These are phyloP conservation scores for Tricholoma hemisulphureum DNA, from an alignment of 768 basidiomycete species.

Conservation along the genomic window DNA sequence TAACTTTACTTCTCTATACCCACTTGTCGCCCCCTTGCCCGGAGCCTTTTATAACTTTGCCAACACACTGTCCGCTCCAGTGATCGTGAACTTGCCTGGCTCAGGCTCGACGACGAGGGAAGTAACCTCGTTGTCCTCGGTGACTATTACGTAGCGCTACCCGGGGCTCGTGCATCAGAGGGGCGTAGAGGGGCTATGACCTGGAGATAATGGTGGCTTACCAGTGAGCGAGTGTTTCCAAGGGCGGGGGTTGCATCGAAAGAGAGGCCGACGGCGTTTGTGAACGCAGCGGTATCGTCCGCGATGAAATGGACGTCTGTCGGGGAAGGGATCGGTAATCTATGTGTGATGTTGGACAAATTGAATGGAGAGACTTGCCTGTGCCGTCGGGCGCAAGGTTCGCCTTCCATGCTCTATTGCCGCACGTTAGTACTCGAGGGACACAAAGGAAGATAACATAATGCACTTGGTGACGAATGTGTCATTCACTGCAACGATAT, in stretches of 20 bases:
- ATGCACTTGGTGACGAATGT: slow-evolving; percentile 64
- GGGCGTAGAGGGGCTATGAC: neutral
- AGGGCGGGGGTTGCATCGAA: slow-evolving; percentile 63
- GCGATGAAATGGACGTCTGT: slow-evolving; percentile 60
- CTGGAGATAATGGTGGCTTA: slow-evolving; percentile 18
- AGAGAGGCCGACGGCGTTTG: slow-evolving; percentile 52
- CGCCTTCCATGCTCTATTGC: slow-evolving; percentile 64
- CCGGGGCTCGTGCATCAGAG: slow-evolving; percentile 5
- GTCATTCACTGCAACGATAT: slow-evolving; percentile 78
- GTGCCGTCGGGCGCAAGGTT: slow-evolving; percentile 56
- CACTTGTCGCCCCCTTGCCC: too few species aligned
- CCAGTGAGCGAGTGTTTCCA: slow-evolving; percentile 69
- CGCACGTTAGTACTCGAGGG: neutral
- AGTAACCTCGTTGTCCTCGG: slow-evolving; percentile 56
- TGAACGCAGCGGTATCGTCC: slow-evolving; percentile 64
- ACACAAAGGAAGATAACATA: neutral
- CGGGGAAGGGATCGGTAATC: slow-evolving; percentile 9
- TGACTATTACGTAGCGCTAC: slow-evolving; percentile 56
- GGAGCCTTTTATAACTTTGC: slow-evolving; percentile 21
- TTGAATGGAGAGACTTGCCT: slow-evolving; percentile 35
- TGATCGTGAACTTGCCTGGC: slow-evolving; percentile 47
- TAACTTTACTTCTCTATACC: too few species aligned
- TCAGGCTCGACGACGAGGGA: slow-evolving; percentile 52
- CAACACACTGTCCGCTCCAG: slow-evolving; percentile 49
- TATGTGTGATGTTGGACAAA: too few species aligned